Evolutionary conservation across 1,284 basidiomycete genomes (phyloP).

Genomic region (Leccinum cinnamomeum): DNA sequence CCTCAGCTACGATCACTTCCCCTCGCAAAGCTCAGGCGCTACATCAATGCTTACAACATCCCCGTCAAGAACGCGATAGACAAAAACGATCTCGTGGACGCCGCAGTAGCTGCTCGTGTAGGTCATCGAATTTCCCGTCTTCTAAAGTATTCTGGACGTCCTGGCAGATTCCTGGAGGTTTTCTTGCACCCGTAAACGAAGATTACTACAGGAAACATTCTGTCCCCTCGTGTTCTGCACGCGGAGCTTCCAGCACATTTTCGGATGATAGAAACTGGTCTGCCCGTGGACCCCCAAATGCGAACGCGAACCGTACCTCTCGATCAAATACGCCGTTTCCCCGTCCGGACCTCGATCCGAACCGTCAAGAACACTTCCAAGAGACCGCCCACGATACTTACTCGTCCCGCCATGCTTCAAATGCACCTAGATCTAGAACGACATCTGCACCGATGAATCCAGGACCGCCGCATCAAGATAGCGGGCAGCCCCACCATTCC

Average conservation of each 20-base stretch:
- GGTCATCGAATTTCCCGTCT: not conserved
- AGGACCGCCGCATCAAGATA: constrained; percentile 12
- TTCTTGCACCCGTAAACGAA: constrained; percentile 41
- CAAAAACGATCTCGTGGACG: constrained; percentile 73
- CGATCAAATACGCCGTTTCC: constrained; percentile 30
- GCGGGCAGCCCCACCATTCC: constrained; percentile 14
- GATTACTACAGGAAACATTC: constrained; percentile 61
- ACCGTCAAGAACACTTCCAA: constrained; percentile 21
- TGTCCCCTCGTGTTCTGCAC: constrained; percentile 50
- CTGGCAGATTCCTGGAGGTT: constrained; percentile 24
- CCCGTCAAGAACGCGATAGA: constrained; percentile 61
- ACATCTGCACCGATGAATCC: constrained; percentile 26
- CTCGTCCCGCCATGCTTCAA: constrained; percentile 12
- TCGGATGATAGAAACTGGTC: constrained; percentile 21
- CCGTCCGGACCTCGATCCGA: constrained; percentile 43
- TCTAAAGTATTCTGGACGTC: constrained; percentile 26
- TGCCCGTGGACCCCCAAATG: constrained; percentile 16
- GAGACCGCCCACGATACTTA: constrained; percentile 25
- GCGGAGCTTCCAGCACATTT: constrained; percentile 33
- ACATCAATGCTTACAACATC: constrained; percentile 69
- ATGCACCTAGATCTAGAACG: constrained; percentile 20
- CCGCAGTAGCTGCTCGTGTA: constrained; percentile 58
- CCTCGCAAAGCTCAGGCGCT: constrained; percentile 62
- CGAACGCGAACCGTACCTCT: constrained; percentile 8
- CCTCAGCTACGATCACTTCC: constrained; percentile 53